Evolutionary conservation across 495 filamentous ascomycete genomes (phyloP), one percentile per base, ranked within the genome.

Genomic region (Penicillium parvum): DNA sequence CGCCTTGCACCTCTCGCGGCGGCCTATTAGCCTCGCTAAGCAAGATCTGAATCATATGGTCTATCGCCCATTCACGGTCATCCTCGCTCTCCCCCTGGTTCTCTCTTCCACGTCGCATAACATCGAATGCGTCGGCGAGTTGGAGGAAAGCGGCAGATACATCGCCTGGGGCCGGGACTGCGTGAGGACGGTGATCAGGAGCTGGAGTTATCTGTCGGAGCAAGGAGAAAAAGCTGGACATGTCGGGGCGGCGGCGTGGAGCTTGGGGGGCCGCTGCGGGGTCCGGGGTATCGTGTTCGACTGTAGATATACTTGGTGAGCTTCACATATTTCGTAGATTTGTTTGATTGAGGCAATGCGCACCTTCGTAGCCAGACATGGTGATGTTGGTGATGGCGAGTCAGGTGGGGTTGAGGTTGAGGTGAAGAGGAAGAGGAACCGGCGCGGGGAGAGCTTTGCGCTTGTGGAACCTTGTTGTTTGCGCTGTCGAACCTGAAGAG

Each of bases 191-290:
- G 34, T 72, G 61, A 42, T 60, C 56, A 26, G 63, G 53, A 47
- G 68, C 63, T 10, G 73, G 67, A 46, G 86, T 78, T 43, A 78
- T 73, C 52, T 84, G 77, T 53, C 74, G 69, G 37, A 94, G 82
- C 35, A 84, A 81, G 30, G 82, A 71, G 71, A 85, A 90, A 79
- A 97, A 96, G 63, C 83, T 86, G 33, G 84, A 83, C 66, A 96
- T 84, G 68, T 95, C 88, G 26, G 88, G 81, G 33, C 86, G 86
- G 36, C 81, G 70, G 52, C 50, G 69, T 26, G 43, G 56, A 47
- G 39, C 68, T 19, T 40, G 50, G 21, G 57, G 32, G 47, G 45
- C 36, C 43, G 63, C 37, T 26, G 68, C 57, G 38, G 68, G 71
- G 44, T 70, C 61, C 27, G 62, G 58, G 19, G 69, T 86, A 60